Base-by-base conservation (phyloP, 2,329 filamentous ascomycete genomes). In the Clarireedia hainanense region DNA sequence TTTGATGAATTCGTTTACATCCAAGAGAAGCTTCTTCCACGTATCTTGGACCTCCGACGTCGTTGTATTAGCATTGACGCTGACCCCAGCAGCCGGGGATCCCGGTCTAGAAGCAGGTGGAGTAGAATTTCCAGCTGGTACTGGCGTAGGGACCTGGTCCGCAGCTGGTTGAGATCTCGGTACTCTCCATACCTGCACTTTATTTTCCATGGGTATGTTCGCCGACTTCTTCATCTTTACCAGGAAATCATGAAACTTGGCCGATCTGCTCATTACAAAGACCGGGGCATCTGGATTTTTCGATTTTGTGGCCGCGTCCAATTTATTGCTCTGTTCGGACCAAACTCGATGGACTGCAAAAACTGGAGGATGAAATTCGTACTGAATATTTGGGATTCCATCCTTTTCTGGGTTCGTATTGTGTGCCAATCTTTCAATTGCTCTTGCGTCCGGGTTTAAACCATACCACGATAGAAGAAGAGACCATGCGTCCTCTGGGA, bases 291-390 rank as follows among this genome's bases (percentile, higher is more conserved):
- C 73, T 15, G 80, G 80, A 39, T 80, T 77, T 54, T 73, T 79
- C 10, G 84, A 80, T 64, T 85, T 84, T 55, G 86, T 72, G 64
- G 85, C 79, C 39, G 81, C 74, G 49, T 80, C 74, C 5, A 77
- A 74, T 23, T 82, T 71, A 1, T 80, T 79, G 61, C 77, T 84
- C 51, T 77, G 72, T 17, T 79, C 74, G 2, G 81, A 81, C 69
- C 84, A 85, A 1, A 97, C 76, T 62, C 92, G 90, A 67, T 95
- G 84, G 58, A 97, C 77, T 1, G 85, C 89, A 69, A 96, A 89
- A 45, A 96, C 78, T 0, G 89, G 90, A 4, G 91, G 94, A 65
- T 91, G 83, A 42, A 90, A 76, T 72, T 97, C 94, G 69, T 87
- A 95, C 64, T 87, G 76, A 47, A 96, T 73, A 61, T 95, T 89